Conservation (phyloP, 441 rosid species). For the Gossypium laxum region DNA sequence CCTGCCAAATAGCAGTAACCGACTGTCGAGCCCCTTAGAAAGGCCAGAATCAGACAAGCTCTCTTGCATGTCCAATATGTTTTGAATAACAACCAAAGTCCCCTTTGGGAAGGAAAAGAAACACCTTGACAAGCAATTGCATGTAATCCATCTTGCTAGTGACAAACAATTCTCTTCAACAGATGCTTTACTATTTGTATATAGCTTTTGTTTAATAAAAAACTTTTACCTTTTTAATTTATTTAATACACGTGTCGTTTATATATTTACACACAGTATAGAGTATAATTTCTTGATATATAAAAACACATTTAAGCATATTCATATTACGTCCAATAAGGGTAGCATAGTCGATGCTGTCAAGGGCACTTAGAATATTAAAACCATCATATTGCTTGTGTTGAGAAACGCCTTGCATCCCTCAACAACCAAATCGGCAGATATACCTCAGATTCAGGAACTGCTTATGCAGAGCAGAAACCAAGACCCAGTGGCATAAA, state of each 20-base stretch:
- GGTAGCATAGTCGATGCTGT: background rate
- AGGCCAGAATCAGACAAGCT: background rate
- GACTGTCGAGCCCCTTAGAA: background rate
- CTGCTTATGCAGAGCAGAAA: too few relatives aligned
- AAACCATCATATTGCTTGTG: background rate
- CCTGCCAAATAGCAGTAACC: background rate
- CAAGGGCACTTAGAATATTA: background rate
- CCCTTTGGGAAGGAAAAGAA: background rate
- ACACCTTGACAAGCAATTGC: background rate
- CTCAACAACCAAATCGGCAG: constrained; percentile 56
- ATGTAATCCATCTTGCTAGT: background rate
- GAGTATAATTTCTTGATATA: too few relatives aligned
- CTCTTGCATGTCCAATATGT: background rate
- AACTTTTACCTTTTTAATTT: background rate
- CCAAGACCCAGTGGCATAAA: background rate
- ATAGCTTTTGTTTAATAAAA: background rate
- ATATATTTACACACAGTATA: background rate
- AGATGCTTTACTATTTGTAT: background rate
- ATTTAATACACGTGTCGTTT: background rate
- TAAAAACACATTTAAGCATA: background rate
- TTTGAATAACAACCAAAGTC: background rate
- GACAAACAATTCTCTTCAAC: background rate
- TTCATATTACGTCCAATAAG: background rate
- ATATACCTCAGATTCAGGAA: constrained; percentile 13
- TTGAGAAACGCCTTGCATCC: too few relatives aligned